phyloP scores from a whole-genome alignment of 164 flowering plant species.

The Vitis labrusca region DNA sequence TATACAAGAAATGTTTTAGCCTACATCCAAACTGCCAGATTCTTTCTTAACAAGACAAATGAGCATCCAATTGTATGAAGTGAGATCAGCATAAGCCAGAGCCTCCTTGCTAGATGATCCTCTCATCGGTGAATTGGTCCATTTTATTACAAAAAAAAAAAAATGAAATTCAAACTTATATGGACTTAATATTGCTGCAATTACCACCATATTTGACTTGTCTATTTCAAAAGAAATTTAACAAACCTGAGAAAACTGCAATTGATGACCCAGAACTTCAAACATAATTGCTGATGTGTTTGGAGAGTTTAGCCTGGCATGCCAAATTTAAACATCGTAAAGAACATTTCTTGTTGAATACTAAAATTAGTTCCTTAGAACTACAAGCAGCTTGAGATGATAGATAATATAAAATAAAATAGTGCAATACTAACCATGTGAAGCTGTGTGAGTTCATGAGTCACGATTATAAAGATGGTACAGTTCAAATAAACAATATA shows the following conservation, averaged over 20 bases:
- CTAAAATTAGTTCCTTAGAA: not conserved
- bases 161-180: not conserved
- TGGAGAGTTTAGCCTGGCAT: slow-evolving; percentile 70
- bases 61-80: not conserved
- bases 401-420: too few species aligned
- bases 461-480: too few species aligned
- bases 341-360: not conserved
- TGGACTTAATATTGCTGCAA: not conserved
- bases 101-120: not conserved
- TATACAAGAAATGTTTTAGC: not conserved
- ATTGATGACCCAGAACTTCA: slow-evolving; percentile 72
- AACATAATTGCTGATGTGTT: slow-evolving; percentile 55
- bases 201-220: not conserved
- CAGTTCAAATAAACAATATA: too few species aligned
- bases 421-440: too few species aligned
- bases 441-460: too few species aligned
- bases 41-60: not conserved
- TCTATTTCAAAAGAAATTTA: not conserved
- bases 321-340: slow-evolving; percentile 1
- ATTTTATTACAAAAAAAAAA: not conserved
- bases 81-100: not conserved
- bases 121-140: not conserved
- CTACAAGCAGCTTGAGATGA: too few species aligned
- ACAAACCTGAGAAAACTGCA: slow-evolving; percentile 76
- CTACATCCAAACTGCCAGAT: not conserved